Percentiles rank a stretch among this genome's conserved stretches.
Conservation (phyloP, 2,329 filamentous ascomycete genomes). For the Tolypocladium cylindrosporum region DNA sequence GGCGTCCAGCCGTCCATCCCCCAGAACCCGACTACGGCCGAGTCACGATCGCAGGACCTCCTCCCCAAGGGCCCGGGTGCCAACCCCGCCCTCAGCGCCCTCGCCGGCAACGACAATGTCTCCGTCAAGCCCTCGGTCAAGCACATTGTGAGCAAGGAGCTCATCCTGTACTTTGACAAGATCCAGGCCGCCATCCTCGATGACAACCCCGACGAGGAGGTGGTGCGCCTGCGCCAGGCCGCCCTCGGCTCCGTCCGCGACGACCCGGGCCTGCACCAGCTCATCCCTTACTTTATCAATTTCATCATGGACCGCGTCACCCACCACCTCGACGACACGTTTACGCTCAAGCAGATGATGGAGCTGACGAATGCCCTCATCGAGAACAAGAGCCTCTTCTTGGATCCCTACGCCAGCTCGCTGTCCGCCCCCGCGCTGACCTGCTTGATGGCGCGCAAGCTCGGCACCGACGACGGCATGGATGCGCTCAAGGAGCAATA, state of each 20-base stretch:
- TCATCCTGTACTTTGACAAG: conserved; percentile 95
- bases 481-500: conserved; percentile 57
- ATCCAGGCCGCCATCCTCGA: conserved; percentile 83
- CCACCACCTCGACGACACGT: conserved; percentile 82
- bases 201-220: conserved; percentile 72
- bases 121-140: conserved; percentile 86
- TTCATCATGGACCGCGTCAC: conserved; percentile 95
- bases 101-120: conserved; percentile 77
- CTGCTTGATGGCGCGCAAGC: conserved; percentile 69
- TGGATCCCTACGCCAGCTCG: conserved; percentile 49
- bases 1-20: conserved; percentile 94
- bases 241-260: conserved; percentile 77
- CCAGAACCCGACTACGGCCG: conserved; percentile 83
- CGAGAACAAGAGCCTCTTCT: conserved; percentile 69
- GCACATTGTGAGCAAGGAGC: conserved; percentile 90
- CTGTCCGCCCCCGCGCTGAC: conserved; percentile 84
- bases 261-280: conserved; percentile 88
- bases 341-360: conserved; percentile 87
- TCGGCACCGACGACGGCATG: conserved; percentile 49
- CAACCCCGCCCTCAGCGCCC: conserved; percentile 69
- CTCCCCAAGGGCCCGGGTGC: conserved; percentile 83
- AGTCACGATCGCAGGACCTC: conserved; percentile 75
- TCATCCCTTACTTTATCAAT: conserved; percentile 92
- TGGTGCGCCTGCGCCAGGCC: conserved; percentile 63
- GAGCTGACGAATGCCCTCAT: conserved; percentile 77